Base-by-base conservation (phyloP, 371 early-diverging fungal genomes). In the Mucor circinelloides region DNA sequence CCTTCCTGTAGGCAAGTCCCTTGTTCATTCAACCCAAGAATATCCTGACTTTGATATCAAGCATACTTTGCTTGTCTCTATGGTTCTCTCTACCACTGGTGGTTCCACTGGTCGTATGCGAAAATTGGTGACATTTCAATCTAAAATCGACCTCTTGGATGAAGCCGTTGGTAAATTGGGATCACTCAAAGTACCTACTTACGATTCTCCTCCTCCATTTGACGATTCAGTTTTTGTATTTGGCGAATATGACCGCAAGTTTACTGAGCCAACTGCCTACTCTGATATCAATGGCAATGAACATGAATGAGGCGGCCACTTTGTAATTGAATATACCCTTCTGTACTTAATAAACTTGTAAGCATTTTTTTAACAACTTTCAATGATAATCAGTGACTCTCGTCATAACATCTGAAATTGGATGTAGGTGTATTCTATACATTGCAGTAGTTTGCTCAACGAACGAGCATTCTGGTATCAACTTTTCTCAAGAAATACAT, bases 191-290 rank as follows among this genome's bases (percentile, higher is more conserved):
- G 30, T 69, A 5, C 69, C 69, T 32, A 42, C 64, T 8, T 69
- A 69, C 27, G 65, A 69, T 48, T 44, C 46, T 28, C 69, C 69
- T 55, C 69, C 69, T 46, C 65, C 69, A 12, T 69, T 69, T 60
- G 69, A 69, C 8, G 38, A 64, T 34, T 17, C 48, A 13, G 31
- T 27, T 0, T 56, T 56, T 58, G 63, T 67, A 4, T 67, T 55
- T 56, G 62, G 62, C n/a, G 67, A 68, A 57, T 62, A 63, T 32
- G 62, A 68, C 21, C 63, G 58, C 34, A 68, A 68, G 36, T 68
- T 63, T 30, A 21, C 46, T 28, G 68, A 68, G 23, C 68, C 68
- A 36, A 63, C 58, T 21, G 25, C 42, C 31, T 68, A 68, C 21
- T 25, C 55, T 25, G 67, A 67, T 25, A 31, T 67, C 25, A 25